Conservation (phyloP, 345 rosid species). For the Lumnitzera littorea region DNA sequence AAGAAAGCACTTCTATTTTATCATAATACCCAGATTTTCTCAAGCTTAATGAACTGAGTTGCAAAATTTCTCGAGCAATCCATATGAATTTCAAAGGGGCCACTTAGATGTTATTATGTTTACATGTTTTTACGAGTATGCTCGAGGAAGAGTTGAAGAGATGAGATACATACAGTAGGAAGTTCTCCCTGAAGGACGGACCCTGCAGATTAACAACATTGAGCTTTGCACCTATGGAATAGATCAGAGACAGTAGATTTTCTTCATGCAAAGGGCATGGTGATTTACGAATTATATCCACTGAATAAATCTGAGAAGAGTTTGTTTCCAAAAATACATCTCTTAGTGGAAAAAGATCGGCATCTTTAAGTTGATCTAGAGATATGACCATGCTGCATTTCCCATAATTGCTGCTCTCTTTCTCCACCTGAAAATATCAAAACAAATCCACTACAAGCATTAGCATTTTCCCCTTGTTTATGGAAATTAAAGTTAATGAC, state of each 20-base stretch:
- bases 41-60: not conserved
- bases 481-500: not conserved
- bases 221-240: constrained; percentile 27
- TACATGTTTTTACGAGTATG: too few species aligned
- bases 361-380: constrained; percentile 27
- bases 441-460: not conserved
- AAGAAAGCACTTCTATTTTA: too few species aligned
- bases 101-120: too few species aligned
- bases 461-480: not conserved
- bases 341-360: constrained; percentile 28
- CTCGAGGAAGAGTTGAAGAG: not conserved
- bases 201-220: constrained; percentile 27
- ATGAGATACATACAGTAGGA: constrained; percentile 25
- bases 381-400: constrained; percentile 23
- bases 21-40: too few species aligned
- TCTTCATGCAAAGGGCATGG: constrained; percentile 25
- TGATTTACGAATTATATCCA: constrained; percentile 25
- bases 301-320: constrained; percentile 24
- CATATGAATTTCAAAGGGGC: too few species aligned
- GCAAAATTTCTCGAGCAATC: not conserved
- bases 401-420: constrained; percentile 16
- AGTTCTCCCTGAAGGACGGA: constrained; percentile 21
- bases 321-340: constrained; percentile 22
- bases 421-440: constrained; percentile 29
- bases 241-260: constrained; percentile 25